Conservation (phyloP, 257 asterid genomes). For the Solanum corneliomulleri region DNA sequence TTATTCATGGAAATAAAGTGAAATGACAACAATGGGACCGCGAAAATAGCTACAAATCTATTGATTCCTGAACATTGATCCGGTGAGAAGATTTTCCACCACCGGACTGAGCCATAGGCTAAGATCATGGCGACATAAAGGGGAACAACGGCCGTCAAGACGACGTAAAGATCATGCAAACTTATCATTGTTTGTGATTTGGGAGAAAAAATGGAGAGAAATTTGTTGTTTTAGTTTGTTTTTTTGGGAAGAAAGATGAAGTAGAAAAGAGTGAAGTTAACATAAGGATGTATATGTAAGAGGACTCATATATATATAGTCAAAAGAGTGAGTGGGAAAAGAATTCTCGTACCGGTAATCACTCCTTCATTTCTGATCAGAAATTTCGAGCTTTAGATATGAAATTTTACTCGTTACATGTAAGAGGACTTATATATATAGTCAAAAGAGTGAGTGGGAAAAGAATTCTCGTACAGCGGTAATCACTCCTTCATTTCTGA, state of each 20-base stretch:
- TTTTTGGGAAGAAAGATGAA: not conserved
- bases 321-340: not conserved
- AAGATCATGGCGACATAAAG: constrained; percentile 23
- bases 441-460: not conserved
- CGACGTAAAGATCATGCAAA: constrained; percentile 18
- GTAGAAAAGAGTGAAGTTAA: not conserved
- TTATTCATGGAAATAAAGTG: constrained; percentile 18
- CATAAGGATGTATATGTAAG: not conserved
- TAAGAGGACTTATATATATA: not conserved
- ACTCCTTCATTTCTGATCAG: not conserved
- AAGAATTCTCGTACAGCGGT: not conserved
- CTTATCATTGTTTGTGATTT: constrained; percentile 6
- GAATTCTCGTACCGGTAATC: not conserved
- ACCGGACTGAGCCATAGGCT: constrained; percentile 25
- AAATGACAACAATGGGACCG: constrained; percentile 14
- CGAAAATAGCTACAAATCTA: constrained; percentile 17
- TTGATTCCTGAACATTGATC: constrained; percentile 26
- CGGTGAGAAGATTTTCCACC: constrained; percentile 27
- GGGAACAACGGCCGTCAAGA: constrained; percentile 18
- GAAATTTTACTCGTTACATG: not conserved
- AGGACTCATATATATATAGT: not conserved
- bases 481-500: not conserved
- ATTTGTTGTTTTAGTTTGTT: not conserved
- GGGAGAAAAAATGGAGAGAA: not conserved
- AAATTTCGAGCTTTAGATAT: not conserved